These are phyloP conservation scores for Podospora fimiseda DNA, from an alignment of 495 filamentous ascomycete species.

Conservation along the genomic window DNA sequence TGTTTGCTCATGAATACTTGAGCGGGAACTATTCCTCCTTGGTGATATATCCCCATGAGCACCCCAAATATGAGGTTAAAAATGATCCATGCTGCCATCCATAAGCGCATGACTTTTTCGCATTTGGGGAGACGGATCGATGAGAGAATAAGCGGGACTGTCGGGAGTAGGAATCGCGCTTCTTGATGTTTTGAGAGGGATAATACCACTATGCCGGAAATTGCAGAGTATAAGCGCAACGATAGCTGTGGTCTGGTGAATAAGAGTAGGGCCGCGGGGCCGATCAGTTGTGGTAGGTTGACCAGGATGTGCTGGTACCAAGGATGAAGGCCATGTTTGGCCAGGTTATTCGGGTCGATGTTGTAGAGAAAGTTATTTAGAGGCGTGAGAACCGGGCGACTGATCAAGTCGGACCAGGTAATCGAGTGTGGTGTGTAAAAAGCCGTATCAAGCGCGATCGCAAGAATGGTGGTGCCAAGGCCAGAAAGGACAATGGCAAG, in stretches of 20 bases:
- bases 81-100: slow-evolving; percentile 64
- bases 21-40: slow-evolving; percentile 82
- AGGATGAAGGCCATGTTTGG: slow-evolving; percentile 85
- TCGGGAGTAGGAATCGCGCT: slow-evolving; percentile 85
- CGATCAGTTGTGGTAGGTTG: slow-evolving; percentile 84
- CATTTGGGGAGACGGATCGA: slow-evolving; percentile 66
- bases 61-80: slow-evolving; percentile 77
- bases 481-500: slow-evolving; percentile 54
- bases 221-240: slow-evolving; percentile 64
- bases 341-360: slow-evolving; percentile 64
- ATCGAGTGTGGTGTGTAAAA: slow-evolving; percentile 64
- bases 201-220: slow-evolving; percentile 72
- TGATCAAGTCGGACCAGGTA: slow-evolving; percentile 48
- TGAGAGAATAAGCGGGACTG: slow-evolving; percentile 80
- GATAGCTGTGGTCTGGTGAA: slow-evolving; percentile 50
- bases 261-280: slow-evolving; percentile 73
- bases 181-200: slow-evolving; percentile 91
- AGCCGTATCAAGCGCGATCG: slow-evolving; percentile 71
- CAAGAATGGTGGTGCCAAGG: slow-evolving; percentile 57
- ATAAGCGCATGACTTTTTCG: slow-evolving; percentile 43
- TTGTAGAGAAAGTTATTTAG: slow-evolving; percentile 92
- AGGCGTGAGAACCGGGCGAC: slow-evolving; percentile 72
- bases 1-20: slow-evolving; percentile 60
- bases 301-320: slow-evolving; percentile 81
- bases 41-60: slow-evolving; percentile 89